phyloP scores from a whole-genome alignment of 345 rosid genomes.

The Raphanus sativus region DNA sequence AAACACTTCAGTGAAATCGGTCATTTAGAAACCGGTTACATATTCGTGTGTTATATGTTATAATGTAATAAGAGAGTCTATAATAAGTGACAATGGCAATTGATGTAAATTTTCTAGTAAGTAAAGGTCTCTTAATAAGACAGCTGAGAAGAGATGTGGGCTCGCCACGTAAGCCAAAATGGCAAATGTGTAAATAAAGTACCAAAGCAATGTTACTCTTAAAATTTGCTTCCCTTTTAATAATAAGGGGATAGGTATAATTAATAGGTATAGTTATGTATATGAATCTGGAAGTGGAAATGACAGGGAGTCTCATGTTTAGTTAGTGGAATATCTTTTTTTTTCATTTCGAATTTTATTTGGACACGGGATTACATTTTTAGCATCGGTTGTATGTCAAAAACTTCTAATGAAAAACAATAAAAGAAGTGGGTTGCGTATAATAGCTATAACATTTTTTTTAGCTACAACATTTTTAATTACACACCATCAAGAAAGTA shows the following conservation, averaged over 20 bases:
- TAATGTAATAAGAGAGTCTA: no score
- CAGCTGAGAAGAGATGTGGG: no score
- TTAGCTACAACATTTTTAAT: not conserved
- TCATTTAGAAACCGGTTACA: no score
- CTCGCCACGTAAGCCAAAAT: no score
- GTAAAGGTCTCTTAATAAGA: no score
- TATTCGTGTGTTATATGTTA: no score
- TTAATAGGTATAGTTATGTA: not conserved
- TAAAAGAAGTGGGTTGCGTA: not conserved
- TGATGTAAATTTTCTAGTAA: no score
- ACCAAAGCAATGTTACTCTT: no score
- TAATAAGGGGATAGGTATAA: not conserved
- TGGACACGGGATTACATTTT: not conserved
- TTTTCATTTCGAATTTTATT: constrained; percentile 16
- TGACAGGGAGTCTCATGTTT: not conserved
- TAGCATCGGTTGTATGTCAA: not conserved
- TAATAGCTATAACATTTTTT: not conserved
- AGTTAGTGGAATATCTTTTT: constrained; percentile 17
- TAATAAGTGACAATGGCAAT: no score
- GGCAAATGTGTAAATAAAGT: no score
- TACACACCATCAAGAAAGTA: not conserved
- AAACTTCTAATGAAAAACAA: not conserved
- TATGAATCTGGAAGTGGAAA: constrained; percentile 8
- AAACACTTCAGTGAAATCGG: no score
- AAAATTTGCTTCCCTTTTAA: no score